A percentile compares a stretch with the other conserved stretches of the same genome.
Evolutionary conservation across 2,329 filamentous ascomycete genomes (phyloP).

Genomic region (Thermochaetoides dissita): DNA sequence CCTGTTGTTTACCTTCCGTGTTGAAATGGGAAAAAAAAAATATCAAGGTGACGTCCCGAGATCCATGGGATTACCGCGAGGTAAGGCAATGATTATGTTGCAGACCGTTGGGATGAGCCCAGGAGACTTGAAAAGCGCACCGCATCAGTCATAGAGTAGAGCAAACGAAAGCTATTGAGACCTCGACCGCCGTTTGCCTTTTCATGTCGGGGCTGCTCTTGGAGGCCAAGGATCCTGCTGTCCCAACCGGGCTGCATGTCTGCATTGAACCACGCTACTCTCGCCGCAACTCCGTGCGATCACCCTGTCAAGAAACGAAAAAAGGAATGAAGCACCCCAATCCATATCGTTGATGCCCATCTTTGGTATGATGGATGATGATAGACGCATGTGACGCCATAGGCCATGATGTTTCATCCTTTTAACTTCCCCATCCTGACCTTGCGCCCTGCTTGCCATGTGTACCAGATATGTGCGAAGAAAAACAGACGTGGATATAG

Average conservation of each 20-base stretch:
- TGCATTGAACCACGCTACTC: constrained; percentile 3
- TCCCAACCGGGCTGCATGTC: no score
- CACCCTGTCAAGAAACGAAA: neutral
- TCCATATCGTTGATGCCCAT: constrained; percentile 11
- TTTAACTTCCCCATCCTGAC: constrained; percentile 4
- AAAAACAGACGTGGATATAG: constrained; percentile 11
- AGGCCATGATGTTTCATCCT: constrained; percentile 4
- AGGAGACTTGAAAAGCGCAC: no score
- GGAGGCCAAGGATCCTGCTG: no score
- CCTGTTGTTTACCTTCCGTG: constrained; percentile 1
- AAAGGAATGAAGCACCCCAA: constrained; percentile 1
- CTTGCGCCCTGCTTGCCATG: constrained; percentile 14
- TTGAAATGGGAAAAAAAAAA: neutral
- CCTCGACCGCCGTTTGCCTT: no score
- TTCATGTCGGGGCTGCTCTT: no score
- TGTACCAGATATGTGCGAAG: constrained; percentile 8
- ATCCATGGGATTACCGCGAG: no score
- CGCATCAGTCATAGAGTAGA: no score
- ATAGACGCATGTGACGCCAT: constrained; percentile 11
- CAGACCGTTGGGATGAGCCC: no score
- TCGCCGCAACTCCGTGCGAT: constrained; percentile 10
- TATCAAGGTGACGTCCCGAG: neutral
- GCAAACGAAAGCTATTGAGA: no score
- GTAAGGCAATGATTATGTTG: no score
- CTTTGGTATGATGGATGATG: constrained; percentile 10